These are phyloP conservation scores for Pseudogymnoascus sp. DNA, from an alignment of 2,329 filamentous ascomycete species.

Conservation along the genomic window DNA sequence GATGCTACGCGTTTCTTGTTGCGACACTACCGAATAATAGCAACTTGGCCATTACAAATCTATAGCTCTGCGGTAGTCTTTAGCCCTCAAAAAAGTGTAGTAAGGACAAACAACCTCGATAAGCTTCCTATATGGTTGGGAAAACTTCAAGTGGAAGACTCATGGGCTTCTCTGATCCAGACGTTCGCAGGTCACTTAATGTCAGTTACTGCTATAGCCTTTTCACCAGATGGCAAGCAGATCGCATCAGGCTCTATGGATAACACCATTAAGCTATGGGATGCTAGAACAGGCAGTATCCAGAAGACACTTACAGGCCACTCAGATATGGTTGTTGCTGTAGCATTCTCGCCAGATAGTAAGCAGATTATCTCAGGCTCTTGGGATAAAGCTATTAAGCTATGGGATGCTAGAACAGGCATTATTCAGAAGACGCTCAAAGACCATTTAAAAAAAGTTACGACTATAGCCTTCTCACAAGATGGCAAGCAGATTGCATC, in stretches of 20 bases:
- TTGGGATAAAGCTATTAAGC: slow-evolving; percentile 9
- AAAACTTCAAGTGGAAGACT: slow-evolving; percentile 13
- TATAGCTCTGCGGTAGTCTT: slow-evolving; percentile 19
- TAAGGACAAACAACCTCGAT: slow-evolving; percentile 15
- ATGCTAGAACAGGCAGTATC: slow-evolving; percentile 12
- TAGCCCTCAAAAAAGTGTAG: slow-evolving; percentile 15
- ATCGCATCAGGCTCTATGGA: slow-evolving; percentile 4
- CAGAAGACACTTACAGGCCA: slow-evolving; percentile 10
- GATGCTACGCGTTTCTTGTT: slow-evolving; percentile 20
- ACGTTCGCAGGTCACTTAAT: not conserved
- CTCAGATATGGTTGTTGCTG: not conserved
- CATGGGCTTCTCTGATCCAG: slow-evolving; percentile 15
- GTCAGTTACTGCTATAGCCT: not conserved
- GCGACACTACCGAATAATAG: slow-evolving; percentile 16
- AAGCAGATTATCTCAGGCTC: slow-evolving; percentile 14
- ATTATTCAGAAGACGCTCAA: slow-evolving; percentile 9
- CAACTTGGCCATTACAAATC: slow-evolving; percentile 18
- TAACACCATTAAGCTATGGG: slow-evolving; percentile 12
- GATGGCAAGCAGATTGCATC: slow-evolving; percentile 15
- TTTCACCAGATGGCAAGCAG: slow-evolving; percentile 12
- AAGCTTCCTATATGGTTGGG: slow-evolving; percentile 16
- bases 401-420: slow-evolving; percentile 11
- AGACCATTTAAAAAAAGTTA: slow-evolving; percentile 8
- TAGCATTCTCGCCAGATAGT: slow-evolving; percentile 16
- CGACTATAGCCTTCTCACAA: slow-evolving; percentile 14